These are phyloP conservation scores for Sambucus nigra DNA, from an alignment of 129 eudicot species.

Conservation along the genomic window DNA sequence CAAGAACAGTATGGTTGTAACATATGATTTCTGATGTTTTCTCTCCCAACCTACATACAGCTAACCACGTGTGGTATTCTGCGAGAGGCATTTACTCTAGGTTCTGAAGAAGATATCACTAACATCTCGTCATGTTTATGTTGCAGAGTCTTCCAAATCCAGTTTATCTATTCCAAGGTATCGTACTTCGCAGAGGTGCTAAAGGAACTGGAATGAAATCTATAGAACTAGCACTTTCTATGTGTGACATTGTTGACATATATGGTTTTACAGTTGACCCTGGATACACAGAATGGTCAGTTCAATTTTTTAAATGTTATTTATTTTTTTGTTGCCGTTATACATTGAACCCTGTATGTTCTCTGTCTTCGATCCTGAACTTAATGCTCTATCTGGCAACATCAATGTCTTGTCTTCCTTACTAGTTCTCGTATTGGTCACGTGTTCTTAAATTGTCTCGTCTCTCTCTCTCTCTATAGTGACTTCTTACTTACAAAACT, in stretches of 20 bases:
- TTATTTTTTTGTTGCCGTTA: neutral
- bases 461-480: neutral
- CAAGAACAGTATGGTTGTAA: too few relatives aligned
- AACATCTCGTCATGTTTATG: conserved; percentile 11
- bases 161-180: conserved; percentile 95
- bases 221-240: conserved; percentile 91
- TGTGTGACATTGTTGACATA: conserved; percentile 94
- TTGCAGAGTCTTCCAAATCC: conserved; percentile 84
- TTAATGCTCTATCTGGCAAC: neutral
- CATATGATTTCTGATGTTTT: too few relatives aligned
- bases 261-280: conserved; percentile 99
- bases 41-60: too few relatives aligned
- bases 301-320: conserved; percentile 4
- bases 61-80: too few relatives aligned
- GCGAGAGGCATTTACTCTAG: neutral
- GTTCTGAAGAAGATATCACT: conserved; percentile 8
- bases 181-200: conserved; percentile 95
- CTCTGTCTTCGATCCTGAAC: neutral
- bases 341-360: neutral
- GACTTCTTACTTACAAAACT: neutral
- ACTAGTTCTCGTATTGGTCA: neutral
- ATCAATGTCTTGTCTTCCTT: neutral
- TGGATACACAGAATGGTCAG: conserved; percentile 92
- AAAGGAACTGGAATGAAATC: conserved; percentile 99
- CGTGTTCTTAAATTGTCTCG: neutral